A percentile compares a stretch with the other conserved stretches of the same genome.
Conservation (phyloP, 768 basidiomycete genomes). For the Kwoniella sp. region DNA sequence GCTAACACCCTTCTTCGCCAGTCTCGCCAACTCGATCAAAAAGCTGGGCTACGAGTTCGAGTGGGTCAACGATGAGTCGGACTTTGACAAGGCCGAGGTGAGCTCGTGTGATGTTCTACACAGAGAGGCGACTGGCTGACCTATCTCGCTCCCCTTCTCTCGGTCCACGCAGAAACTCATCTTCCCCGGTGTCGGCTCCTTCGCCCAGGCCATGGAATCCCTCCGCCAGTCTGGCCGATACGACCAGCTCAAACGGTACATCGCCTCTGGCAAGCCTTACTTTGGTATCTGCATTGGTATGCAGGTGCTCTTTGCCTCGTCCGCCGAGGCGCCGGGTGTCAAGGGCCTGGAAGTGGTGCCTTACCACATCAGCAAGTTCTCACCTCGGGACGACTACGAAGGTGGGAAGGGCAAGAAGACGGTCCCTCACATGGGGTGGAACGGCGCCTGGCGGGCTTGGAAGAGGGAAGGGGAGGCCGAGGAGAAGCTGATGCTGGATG, state of each 20-base stretch:
- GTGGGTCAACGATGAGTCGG: slow-evolving; percentile 76
- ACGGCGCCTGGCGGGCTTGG: slow-evolving; percentile 59
- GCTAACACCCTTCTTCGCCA: no score
- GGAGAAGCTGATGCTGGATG: slow-evolving; percentile 38
- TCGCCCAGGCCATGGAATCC: slow-evolving; percentile 77
- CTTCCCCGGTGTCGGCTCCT: slow-evolving; percentile 95
- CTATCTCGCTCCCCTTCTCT: not conserved
- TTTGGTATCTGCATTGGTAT: slow-evolving; percentile 95
- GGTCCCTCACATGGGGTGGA: slow-evolving; percentile 99
- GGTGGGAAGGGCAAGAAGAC: slow-evolving; percentile 58
- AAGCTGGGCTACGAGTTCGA: slow-evolving; percentile 79
- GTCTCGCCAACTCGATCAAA: slow-evolving; percentile 83
- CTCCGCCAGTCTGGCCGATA: slow-evolving; percentile 68
- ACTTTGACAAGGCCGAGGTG: slow-evolving; percentile 85
- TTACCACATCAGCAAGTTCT: slow-evolving; percentile 70
- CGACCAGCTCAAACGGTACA: slow-evolving; percentile 74
- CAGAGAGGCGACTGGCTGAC: not conserved
- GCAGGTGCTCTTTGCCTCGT: slow-evolving; percentile 88
- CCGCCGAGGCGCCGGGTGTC: slow-evolving; percentile 65
- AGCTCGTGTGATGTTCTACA: slow-evolving; percentile 49
- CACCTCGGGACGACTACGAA: slow-evolving; percentile 43
- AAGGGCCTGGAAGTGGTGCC: slow-evolving; percentile 81
- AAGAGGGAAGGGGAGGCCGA: slow-evolving; percentile 54
- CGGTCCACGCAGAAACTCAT: slow-evolving; percentile 76
- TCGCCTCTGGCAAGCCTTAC: slow-evolving; percentile 83